These are phyloP conservation scores for Phytopythium oedochilum DNA, from an alignment of 352 stramenopile species.

Conservation along the genomic window DNA sequence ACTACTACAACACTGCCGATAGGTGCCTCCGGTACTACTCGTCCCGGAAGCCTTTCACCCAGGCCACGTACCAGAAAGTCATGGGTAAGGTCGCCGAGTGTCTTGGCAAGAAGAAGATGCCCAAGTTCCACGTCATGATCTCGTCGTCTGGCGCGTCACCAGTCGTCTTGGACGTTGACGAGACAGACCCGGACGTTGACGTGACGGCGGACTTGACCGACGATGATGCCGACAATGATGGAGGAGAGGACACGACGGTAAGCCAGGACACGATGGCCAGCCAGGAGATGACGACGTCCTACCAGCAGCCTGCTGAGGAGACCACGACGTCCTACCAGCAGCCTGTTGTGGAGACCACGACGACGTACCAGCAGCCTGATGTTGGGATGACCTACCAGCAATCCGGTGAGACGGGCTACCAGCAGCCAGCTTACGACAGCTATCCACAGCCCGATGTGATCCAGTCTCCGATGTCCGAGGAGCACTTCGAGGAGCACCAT, in stretches of 20 bases:
- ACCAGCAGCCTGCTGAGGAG: background rate
- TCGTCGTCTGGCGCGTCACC: background rate
- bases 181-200: background rate
- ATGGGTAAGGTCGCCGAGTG: background rate
- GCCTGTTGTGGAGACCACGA: background rate
- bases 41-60: background rate
- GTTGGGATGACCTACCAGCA: background rate
- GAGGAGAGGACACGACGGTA: background rate
- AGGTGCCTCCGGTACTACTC: background rate
- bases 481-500: too few species aligned
- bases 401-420: background rate
- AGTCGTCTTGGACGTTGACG: background rate
- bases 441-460: background rate
- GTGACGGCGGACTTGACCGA: background rate
- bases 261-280: too few species aligned
- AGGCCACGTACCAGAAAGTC: background rate
- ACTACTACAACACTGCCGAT: slow-evolving; percentile 5
- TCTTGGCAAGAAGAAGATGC: background rate
- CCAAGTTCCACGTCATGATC: background rate
- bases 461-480: too few species aligned
- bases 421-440: background rate
- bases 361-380: background rate
- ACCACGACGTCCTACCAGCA: background rate
- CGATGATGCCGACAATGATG: background rate
- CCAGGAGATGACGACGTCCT: background rate